Percentiles rank a stretch among this genome's conserved stretches.
Conservation (phyloP, 495 filamentous ascomycete species). For the Penicilliopsis zonata region DNA sequence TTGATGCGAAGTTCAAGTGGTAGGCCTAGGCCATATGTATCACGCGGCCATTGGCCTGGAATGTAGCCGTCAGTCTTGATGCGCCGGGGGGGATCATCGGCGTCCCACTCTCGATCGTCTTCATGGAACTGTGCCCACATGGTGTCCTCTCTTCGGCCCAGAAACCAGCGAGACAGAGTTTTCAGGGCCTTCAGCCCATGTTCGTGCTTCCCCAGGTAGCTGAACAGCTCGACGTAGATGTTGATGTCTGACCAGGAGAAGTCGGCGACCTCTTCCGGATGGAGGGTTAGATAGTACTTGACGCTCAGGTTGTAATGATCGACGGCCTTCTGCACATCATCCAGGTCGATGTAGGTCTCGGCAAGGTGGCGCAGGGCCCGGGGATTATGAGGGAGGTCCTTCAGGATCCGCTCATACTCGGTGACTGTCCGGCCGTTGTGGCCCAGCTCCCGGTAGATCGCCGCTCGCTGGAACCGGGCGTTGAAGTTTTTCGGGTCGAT, state of each 20-base stretch:
- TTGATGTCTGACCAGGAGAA: conserved; percentile 79
- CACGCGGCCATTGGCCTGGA: conserved; percentile 38
- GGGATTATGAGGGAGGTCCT: conserved; percentile 44
- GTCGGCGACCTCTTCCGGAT: conserved; percentile 32
- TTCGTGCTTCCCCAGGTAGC: conserved; percentile 43
- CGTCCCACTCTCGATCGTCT: conserved; percentile 91
- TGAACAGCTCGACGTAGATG: conserved; percentile 71
- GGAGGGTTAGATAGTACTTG: conserved; percentile 33
- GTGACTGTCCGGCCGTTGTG: conserved; percentile 41
- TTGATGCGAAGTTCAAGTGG: conserved; percentile 80
- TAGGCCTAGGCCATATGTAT: conserved; percentile 61
- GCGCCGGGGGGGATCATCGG: conserved; percentile 53
- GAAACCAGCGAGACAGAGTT: conserved; percentile 63
- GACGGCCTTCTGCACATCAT: conserved; percentile 43
- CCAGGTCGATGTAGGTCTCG: conserved; percentile 48
- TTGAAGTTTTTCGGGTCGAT: conserved; percentile 46
- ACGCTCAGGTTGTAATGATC: conserved; percentile 52
- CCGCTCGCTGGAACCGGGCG: conserved; percentile 48
- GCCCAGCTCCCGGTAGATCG: conserved; percentile 44
- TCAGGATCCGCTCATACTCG: conserved; percentile 54
- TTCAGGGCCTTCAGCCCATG: conserved; percentile 59
- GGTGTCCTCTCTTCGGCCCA: conserved; percentile 58
- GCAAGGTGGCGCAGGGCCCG: conserved; percentile 51
- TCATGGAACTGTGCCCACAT: conserved; percentile 68
- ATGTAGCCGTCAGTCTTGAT: conserved; percentile 43